These are phyloP conservation scores for Penicillium desertorum DNA, from an alignment of 495 filamentous ascomycete genomes.

Conservation along the genomic window DNA sequence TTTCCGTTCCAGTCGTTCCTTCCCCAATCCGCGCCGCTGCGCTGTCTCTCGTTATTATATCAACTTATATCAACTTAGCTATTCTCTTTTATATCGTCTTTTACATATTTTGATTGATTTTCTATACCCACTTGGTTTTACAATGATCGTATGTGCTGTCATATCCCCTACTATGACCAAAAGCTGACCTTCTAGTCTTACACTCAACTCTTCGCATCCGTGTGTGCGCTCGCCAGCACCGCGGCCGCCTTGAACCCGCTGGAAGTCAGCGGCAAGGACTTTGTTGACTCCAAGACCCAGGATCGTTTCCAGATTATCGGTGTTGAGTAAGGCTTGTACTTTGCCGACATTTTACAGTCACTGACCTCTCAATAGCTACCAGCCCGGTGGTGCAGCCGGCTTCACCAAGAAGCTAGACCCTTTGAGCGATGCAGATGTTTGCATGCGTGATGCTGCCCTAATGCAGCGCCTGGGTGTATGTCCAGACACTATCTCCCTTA, in stretches of 20 bases:
- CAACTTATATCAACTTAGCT: too few species aligned
- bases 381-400: constrained; percentile 83
- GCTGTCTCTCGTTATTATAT: constrained; percentile 22
- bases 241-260: constrained; percentile 70
- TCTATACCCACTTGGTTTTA: constrained; percentile 4
- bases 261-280: constrained; percentile 72
- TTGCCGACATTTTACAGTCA: background rate
- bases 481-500: background rate
- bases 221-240: constrained; percentile 47
- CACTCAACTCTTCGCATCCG: constrained; percentile 40
- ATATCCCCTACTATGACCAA: background rate
- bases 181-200: constrained; percentile 24
- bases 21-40: constrained; percentile 21
- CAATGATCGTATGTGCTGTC: constrained; percentile 2
- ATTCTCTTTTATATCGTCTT: background rate
- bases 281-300: constrained; percentile 75
- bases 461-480: constrained; percentile 77
- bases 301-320: constrained; percentile 87
- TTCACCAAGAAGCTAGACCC: constrained; percentile 73
- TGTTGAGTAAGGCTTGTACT: constrained; percentile 63
- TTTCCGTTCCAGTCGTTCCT: constrained; percentile 27
- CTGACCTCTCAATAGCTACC: constrained; percentile 58
- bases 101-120: background rate
- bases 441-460: constrained; percentile 86
- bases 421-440: constrained; percentile 69